Evolutionary conservation across 768 basidiomycete genomes (phyloP), one percentile per base, ranked within the genome.

Genomic region (Calocera cornea): DNA sequence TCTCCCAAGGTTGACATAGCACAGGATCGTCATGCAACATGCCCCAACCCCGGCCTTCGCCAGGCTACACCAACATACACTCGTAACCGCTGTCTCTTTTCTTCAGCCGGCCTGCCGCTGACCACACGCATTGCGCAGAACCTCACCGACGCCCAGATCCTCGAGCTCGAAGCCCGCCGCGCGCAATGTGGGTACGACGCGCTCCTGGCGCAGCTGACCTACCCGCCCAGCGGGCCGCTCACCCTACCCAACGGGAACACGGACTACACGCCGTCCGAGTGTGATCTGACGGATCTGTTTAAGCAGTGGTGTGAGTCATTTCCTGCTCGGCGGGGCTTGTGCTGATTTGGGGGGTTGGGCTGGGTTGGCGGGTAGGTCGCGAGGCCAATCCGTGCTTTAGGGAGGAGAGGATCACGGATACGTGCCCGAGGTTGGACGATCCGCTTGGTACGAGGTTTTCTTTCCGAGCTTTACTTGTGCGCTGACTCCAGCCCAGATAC

Each of bases 341-440:
- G 24, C 44, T 47, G 44, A 47, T 47, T 38, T 14, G 36, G 7
- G 36, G 5, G 44, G n/a, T n/a, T n/a, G n/a, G n/a, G n/a, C n/a
- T n/a, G n/a, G n/a, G n/a, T n/a, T n/a, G n/a, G n/a, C 3, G 24
- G 19, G 7, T 19, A 47, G 44, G 44, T 60, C 11, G 54, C 14
- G 54, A 60, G 31, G 54, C 54, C 14, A 60, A 60, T 31, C 27
- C 14, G 16, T 60, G 54, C 31, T 60, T 60, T 60, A 60, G 31
- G 54, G 54, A 60, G 54, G 54, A 60, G 31, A 60, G 19, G 31
- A 64, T 69, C 47, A 67, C 65, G 41, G 50, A 66, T 38, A 64
- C 63, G 41, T 69, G 68, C 54, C 68, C 66, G 36, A 66, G 34
- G 34, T 36, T 47, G 5, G 2, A 66, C 11, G 66, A 69, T 41